Evolutionary conservation across 352 stramenopile genomes (phyloP), one percentile per base, ranked within the genome.

Genomic region (Phytopythium mirpurense): DNA sequence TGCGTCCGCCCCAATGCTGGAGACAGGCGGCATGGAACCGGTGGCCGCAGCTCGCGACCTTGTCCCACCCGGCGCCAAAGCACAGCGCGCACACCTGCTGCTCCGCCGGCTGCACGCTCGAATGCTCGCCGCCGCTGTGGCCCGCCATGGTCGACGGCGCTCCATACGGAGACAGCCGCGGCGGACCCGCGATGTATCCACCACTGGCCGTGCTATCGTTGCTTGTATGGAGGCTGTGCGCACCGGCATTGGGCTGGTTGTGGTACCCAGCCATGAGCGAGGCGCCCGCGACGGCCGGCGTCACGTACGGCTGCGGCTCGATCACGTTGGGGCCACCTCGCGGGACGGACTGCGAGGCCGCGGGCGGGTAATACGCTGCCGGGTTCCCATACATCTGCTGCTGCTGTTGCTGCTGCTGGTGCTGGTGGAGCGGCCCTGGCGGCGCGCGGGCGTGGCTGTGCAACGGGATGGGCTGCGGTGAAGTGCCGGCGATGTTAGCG

Each of bases 21-120:
- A 90, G 56, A 56, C 77, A 88, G 23, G 66, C 57, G 36, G 60
- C 63, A 50, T 90, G 79, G 57, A 90, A 90, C 26, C 70, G 72
- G 58, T 90, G 79, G n/a, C 79, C 79, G 37, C 79, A 90, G 52
- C 60, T 67, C 5, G 73, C 75, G 44, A 84, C 67, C 24, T 71
- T 69, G 54, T 88, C 79, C 32, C 72, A 73, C 24, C 72, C 55
- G 44, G 56, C 60, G n/a, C 65, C 67, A 49, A 75, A 70, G 36
- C 72, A 85, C 45, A 82, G 62, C 34, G 50, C 56, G 34, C 74
- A 85, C 32, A 61, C 63, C 24, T 78, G 57, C 34, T 72, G 67
- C 4, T 49, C 62, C 52, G 60, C 70, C 49, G 36, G 70, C 57
- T 47, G 63, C 50, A 67, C 45, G 55, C 61, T 61, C 63, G 72